Base-by-base conservation (phyloP, 805 yeast species). In the Sugiyamaella marilandica region DNA sequence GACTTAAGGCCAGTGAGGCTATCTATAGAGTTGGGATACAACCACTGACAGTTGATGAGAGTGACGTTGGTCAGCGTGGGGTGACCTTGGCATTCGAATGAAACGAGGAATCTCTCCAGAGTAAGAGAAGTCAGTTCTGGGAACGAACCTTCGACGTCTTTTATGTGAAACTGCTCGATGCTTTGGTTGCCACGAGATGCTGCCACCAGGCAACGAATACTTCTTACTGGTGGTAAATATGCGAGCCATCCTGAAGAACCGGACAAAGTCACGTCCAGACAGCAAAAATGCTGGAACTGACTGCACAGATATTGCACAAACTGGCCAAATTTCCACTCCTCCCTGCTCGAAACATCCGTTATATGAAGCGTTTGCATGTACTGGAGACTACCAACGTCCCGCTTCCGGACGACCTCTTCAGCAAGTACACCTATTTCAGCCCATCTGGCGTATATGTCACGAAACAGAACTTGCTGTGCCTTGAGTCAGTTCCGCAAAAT, bases 211-310 rank as follows among this genome's bases (percentile, higher is more conserved):
- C 18, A 24, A 21, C 14, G 29, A n/a, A 47, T 41, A 4, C 14
- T 4, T 2, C 10, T 4, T 13, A 36, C 31, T 19, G 29, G 18
- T 21, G 52, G 52, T 11, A 49, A 21, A 21, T 49, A 49, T 5
- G 34, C 39, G 9, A 37, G 34, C 52, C 52, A 49, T 13, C 52
- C 45, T 10, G 52, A 49, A 14, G 52, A 49, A 3, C 52, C 52
- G 10, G 47, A 21, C 33, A 49, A n/a, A 5, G 35, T 26, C 5
- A 49, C 44, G 13, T 49, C 47, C 5, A 49, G 18, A 8, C 24
- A 19, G 16, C 21, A 16, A 5, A 43, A 33, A 34, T 29, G 24
- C 13, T 19, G 47, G 35, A 14, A 39, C 43, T 21, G 19, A 11
- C 19, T 14, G 24, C 43, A 39, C 21, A 39, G 11, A 5, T 2